Evolutionary conservation across 1,139 yeast species (phyloP).

Genomic region (Debaryomycetaceae sp.): DNA sequence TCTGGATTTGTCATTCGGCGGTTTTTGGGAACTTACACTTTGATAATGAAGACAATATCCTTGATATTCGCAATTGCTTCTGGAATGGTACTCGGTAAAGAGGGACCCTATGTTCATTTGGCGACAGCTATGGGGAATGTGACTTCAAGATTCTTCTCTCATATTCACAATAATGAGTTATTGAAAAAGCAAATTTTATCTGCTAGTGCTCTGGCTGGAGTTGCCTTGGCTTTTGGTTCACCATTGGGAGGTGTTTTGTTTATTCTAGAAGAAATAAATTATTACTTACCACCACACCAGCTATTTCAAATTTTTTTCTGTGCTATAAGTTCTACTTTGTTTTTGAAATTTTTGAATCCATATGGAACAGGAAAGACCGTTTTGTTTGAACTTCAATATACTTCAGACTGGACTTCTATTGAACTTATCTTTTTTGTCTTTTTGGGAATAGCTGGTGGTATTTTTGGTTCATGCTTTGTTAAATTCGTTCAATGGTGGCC

Average conservation of each 20-base stretch:
- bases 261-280: constrained; percentile 62
- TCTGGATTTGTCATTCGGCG: constrained; percentile 56
- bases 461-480: constrained; percentile 55
- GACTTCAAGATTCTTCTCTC: constrained; percentile 48
- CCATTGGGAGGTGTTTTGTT: constrained; percentile 70
- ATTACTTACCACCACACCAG: constrained; percentile 57
- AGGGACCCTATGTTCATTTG: constrained; percentile 70
- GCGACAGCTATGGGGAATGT: constrained; percentile 68
- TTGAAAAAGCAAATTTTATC: constrained; percentile 57
- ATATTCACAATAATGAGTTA: constrained; percentile 49
- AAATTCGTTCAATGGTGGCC: constrained; percentile 54
- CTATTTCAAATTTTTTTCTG: constrained; percentile 59
- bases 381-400: constrained; percentile 53
- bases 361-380: constrained; percentile 65
- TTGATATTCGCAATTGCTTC: constrained; percentile 61
- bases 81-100: constrained; percentile 66
- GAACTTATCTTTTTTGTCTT: constrained; percentile 49
- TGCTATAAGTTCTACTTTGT: constrained; percentile 56
- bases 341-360: constrained; percentile 55
- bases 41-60: constrained; percentile 49
- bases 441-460: constrained; percentile 57
- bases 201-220: constrained; percentile 69
- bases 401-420: constrained; percentile 51
- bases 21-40: constrained; percentile 54
- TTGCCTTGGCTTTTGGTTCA: constrained; percentile 67